A percentile compares a stretch with the other conserved stretches of the same genome.
phyloP scores from a whole-genome alignment of 345 rosid genomes.

The Atalantia buxifolia region DNA sequence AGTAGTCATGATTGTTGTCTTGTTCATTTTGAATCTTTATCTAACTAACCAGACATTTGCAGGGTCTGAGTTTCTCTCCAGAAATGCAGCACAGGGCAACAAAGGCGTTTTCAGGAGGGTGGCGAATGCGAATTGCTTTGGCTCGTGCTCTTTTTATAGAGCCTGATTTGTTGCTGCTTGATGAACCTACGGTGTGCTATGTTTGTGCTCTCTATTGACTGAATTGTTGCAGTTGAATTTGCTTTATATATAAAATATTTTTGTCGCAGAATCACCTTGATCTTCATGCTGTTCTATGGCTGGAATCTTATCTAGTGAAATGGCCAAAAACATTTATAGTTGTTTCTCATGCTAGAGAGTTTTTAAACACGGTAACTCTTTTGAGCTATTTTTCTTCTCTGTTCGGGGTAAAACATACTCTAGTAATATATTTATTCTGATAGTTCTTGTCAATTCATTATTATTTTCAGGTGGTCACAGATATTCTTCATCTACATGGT shows the following conservation, averaged over 20 bases:
- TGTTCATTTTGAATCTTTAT: not conserved
- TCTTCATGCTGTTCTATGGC: conserved; percentile 98
- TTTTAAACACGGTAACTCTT: conserved; percentile 79
- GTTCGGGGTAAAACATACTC: not conserved
- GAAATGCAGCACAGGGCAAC: conserved; percentile 89
- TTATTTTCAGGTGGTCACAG: conserved; percentile 84
- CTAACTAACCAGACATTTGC: conserved; percentile 25
- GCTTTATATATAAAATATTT: conserved; percentile 7
- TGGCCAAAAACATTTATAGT: conserved; percentile 99
- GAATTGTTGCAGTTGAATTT: not conserved
- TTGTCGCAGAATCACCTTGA: conserved; percentile 94
- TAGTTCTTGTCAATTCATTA: not conserved
- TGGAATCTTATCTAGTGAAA: conserved; percentile 87
- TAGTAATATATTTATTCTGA: not conserved
- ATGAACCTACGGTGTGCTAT: conserved; percentile 86
- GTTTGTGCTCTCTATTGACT: not conserved
- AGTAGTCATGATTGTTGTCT: not conserved
- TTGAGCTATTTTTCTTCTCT: conserved; percentile 1
- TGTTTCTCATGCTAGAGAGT: conserved; percentile 98
- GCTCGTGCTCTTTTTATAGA: conserved; percentile 94
- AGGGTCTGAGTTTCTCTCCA: conserved; percentile 97
- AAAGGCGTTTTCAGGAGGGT: conserved; percentile 94
- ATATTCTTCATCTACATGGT: conserved; percentile 83
- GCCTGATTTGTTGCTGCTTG: conserved; percentile 94
- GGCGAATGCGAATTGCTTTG: conserved; percentile 99